phyloP scores from a whole-genome alignment of 345 rosid species.

The Euphorbia pulcherrima region DNA sequence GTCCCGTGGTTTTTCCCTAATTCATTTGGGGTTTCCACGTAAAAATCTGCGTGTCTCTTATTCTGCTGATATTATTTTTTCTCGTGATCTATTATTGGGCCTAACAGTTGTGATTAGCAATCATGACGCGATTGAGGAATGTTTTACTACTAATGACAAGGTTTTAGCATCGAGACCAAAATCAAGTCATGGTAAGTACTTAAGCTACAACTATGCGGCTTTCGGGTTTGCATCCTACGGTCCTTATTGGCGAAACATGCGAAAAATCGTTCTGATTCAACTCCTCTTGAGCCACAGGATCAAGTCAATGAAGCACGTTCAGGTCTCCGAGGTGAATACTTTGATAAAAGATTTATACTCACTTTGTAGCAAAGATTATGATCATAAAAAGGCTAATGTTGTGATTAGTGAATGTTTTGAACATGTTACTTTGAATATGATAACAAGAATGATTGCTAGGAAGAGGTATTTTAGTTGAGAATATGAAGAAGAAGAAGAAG shows the following conservation, averaged over 20 bases:
- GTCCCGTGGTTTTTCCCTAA: too few relatives aligned
- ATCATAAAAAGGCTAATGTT: not conserved
- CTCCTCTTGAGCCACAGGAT: constrained; percentile 24
- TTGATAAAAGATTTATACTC: constrained; percentile 14
- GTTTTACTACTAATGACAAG: constrained; percentile 22
- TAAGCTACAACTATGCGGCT: constrained; percentile 21
- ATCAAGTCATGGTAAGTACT: constrained; percentile 22
- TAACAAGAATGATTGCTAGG: constrained; percentile 28
- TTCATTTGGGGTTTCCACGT: too few relatives aligned
- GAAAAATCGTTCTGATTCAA: constrained; percentile 9
- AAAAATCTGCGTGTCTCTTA: too few relatives aligned
- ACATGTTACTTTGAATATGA: constrained; percentile 15
- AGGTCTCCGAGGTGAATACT: constrained; percentile 16
- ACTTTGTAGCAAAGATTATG: not conserved
- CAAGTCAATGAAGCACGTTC: constrained; percentile 20
- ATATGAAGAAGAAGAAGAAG: constrained; percentile 7
- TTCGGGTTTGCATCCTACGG: constrained; percentile 18
- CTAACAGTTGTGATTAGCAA: constrained; percentile 17
- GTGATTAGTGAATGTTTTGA: constrained; percentile 18
- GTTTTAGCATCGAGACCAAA: constrained; percentile 18
- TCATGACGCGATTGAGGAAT: constrained; percentile 16
- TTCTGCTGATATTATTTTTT: too few relatives aligned
- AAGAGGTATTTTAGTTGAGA: constrained; percentile 18
- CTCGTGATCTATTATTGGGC: too few relatives aligned
- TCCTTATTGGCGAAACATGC: constrained; percentile 19